These are phyloP conservation scores for Nakazawaea ishiwadae DNA, from an alignment of 805 yeast genomes.

Conservation along the genomic window DNA sequence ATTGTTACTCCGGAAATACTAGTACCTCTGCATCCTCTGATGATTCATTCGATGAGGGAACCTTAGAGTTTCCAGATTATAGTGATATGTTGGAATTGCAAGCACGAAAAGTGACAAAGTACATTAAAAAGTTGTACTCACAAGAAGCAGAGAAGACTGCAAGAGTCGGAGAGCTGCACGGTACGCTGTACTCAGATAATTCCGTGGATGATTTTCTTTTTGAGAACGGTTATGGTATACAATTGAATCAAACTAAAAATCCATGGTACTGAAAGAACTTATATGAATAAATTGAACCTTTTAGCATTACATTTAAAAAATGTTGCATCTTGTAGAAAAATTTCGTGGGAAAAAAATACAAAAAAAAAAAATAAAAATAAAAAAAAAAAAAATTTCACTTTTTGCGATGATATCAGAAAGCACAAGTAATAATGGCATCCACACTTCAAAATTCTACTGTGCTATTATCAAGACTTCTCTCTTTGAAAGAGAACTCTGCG, in stretches of 20 bases:
- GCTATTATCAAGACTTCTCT: conserved; percentile 60
- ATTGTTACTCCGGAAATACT: conserved; percentile 47
- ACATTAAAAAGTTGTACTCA: conserved; percentile 34
- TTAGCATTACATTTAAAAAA: no score
- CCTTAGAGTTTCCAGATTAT: conserved; percentile 29
- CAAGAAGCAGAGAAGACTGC: conserved; percentile 13
- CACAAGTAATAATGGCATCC: conserved; percentile 7
- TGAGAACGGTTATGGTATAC: no score
- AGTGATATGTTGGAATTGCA: conserved; percentile 51
- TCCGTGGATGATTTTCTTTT: not conserved
- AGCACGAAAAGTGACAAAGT: conserved; percentile 45
- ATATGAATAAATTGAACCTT: no score
- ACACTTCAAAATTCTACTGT: conserved; percentile 31
- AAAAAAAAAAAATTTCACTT: not conserved
- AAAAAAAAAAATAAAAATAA: not conserved
- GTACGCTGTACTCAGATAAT: not conserved
- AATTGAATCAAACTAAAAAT: no score
- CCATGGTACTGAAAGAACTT: no score
- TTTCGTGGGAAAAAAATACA: no score
- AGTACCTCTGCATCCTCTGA: conserved; percentile 33
- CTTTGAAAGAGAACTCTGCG: conserved; percentile 71
- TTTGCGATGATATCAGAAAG: not conserved
- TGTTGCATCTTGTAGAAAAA: no score
- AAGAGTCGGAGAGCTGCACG: not conserved
- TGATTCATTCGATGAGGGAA: conserved; percentile 16